These are phyloP conservation scores for Penicillium daleae DNA, from an alignment of 495 filamentous ascomycete species.

Conservation along the genomic window DNA sequence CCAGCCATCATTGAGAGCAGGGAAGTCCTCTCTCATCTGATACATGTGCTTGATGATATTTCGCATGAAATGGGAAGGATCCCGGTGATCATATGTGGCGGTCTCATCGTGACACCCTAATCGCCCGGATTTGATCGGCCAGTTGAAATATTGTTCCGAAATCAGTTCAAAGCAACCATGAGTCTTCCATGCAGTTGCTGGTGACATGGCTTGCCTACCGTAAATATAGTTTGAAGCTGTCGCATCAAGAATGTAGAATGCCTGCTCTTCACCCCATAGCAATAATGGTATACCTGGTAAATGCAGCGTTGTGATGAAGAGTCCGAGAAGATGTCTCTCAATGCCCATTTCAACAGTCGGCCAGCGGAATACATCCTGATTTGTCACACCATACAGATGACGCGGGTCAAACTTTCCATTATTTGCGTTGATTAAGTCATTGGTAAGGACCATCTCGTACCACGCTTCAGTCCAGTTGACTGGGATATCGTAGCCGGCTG, in stretches of 20 bases:
- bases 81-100: constrained; percentile 67
- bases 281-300: constrained; percentile 70
- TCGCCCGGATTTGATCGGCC: constrained; percentile 59
- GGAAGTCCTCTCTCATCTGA: constrained; percentile 60
- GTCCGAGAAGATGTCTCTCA: constrained; percentile 62
- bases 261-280: constrained; percentile 74
- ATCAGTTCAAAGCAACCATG: constrained; percentile 69
- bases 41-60: constrained; percentile 73
- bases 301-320: constrained; percentile 66
- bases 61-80: constrained; percentile 67
- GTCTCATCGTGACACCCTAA: constrained; percentile 62
- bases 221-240: constrained; percentile 72
- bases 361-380: constrained; percentile 80
- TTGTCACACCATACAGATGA: constrained; percentile 71
- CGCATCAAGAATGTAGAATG: constrained; percentile 67
- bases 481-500: constrained; percentile 62
- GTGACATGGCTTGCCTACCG: constrained; percentile 69
- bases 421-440: constrained; percentile 68
- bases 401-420: constrained; percentile 70
- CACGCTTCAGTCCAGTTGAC: constrained; percentile 65
- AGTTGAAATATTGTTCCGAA: constrained; percentile 59
- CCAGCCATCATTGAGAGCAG: constrained; percentile 68
- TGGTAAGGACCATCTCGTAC: constrained; percentile 63
- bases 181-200: constrained; percentile 67
- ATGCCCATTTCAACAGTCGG: constrained; percentile 66